phyloP scores from a whole-genome alignment of 2,329 filamentous ascomycete genomes.

The Scedosporium dehoogii region DNA sequence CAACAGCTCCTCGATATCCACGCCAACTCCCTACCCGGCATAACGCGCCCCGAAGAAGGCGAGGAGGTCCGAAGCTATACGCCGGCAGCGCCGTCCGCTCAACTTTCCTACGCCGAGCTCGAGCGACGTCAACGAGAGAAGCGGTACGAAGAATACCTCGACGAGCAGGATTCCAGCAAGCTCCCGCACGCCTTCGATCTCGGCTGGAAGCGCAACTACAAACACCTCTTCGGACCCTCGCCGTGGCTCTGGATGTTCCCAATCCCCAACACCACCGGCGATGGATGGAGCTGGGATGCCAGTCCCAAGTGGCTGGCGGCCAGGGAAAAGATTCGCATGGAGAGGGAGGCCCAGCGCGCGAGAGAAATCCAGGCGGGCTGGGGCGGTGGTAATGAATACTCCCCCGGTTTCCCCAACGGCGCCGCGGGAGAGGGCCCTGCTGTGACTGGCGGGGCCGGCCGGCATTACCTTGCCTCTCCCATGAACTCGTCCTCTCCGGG shows the following conservation, averaged over 20 bases:
- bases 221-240: slow-evolving; percentile 69
- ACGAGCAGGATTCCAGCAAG: slow-evolving; percentile 79
- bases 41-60: slow-evolving; percentile 74
- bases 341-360: slow-evolving; percentile 49
- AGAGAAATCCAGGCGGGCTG: slow-evolving; percentile 60
- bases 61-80: slow-evolving; percentile 41
- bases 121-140: slow-evolving; percentile 44
- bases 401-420: slow-evolving; percentile 12
- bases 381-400: slow-evolving; percentile 31
- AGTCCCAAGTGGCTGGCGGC: slow-evolving; percentile 69
- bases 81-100: slow-evolving; percentile 26
- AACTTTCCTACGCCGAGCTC: slow-evolving; percentile 43
- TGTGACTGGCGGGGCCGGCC: slow-evolving; percentile 14
- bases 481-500: slow-evolving; percentile 24
- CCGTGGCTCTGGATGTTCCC: slow-evolving; percentile 71
- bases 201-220: slow-evolving; percentile 69
- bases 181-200: slow-evolving; percentile 92
- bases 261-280: slow-evolving; percentile 73
- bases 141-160: slow-evolving; percentile 64
- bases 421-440: background rate
- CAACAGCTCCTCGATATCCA: slow-evolving; percentile 75
- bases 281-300: slow-evolving; percentile 92
- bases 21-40: slow-evolving; percentile 68
- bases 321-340: slow-evolving; percentile 49
- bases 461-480: slow-evolving; percentile 18